phyloP scores from a whole-genome alignment of 495 filamentous ascomycete genomes.

The Mycothermus thermophilus region DNA sequence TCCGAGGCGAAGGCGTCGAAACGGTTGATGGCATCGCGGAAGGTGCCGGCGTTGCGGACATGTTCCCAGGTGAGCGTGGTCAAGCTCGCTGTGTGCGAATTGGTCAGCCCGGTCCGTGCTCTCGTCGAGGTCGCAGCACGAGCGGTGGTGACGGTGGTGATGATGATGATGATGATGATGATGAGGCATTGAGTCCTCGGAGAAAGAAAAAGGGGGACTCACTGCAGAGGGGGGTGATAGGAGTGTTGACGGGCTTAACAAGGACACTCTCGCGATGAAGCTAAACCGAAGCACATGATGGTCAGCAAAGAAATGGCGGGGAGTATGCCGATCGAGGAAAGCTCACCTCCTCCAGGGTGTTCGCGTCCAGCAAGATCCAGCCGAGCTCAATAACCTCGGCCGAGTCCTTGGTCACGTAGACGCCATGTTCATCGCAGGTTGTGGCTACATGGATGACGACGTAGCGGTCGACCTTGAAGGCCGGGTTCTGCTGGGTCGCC shows the following conservation, averaged over 20 bases:
- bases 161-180: too few species aligned
- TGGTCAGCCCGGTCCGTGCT: too few species aligned
- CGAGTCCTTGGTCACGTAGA: slow-evolving; percentile 98
- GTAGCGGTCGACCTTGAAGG: slow-evolving; percentile 73
- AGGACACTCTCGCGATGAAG: slow-evolving; percentile 88
- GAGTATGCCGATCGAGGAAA: neutral
- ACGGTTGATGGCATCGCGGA: slow-evolving; percentile 88
- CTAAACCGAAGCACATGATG: slow-evolving; percentile 30
- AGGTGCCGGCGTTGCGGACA: slow-evolving; percentile 88
- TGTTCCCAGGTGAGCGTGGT: slow-evolving; percentile 98
- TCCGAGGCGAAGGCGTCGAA: slow-evolving; percentile 88
- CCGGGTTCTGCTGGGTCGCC: slow-evolving; percentile 32
- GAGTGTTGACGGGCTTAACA: slow-evolving; percentile 95
- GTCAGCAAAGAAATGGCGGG: slow-evolving; percentile 1
- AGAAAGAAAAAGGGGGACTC: too few species aligned
- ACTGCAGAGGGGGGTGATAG: slow-evolving; percentile 98
- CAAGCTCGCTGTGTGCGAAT: slow-evolving; percentile 59
- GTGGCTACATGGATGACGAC: slow-evolving; percentile 97
- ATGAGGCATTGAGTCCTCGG: too few species aligned
- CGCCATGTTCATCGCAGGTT: slow-evolving; percentile 96
- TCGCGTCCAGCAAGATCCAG: slow-evolving; percentile 89
- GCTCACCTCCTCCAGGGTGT: slow-evolving; percentile 78
- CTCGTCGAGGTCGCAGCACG: too few species aligned
- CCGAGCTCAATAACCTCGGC: slow-evolving; percentile 98
- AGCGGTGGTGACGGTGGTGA: too few species aligned